Evolutionary conservation across 345 rosid genomes (phyloP).

Genomic region (Citrus unshiu): DNA sequence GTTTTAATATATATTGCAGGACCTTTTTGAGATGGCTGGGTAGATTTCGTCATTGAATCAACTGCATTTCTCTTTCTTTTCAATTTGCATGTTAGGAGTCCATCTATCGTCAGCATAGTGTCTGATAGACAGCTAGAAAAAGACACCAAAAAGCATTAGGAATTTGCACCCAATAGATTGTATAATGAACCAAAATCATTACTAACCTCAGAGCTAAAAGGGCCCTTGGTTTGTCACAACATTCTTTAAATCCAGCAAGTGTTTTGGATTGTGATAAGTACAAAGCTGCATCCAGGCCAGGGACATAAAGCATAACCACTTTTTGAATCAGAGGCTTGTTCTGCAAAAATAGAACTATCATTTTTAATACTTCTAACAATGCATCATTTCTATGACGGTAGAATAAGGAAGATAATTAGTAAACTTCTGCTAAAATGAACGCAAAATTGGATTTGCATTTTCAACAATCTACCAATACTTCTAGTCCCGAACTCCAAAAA

Average conservation of each 20-base stretch:
- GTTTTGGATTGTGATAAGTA: constrained; percentile 68
- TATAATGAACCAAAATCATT: constrained; percentile 13
- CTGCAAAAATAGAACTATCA: constrained; percentile 42
- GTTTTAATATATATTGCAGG: neutral
- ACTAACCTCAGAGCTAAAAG: constrained; percentile 84
- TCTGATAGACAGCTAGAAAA: constrained; percentile 75
- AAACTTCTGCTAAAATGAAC: neutral
- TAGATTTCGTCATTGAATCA: constrained; percentile 28
- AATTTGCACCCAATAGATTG: neutral
- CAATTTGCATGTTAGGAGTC: constrained; percentile 72
- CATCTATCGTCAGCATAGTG: constrained; percentile 73
- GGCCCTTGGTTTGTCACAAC: constrained; percentile 68
- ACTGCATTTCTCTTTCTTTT: constrained; percentile 59
- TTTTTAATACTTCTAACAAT: neutral
- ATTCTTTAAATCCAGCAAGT: constrained; percentile 62
- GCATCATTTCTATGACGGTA: neutral
- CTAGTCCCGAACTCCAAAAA: neutral
- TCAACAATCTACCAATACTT: neutral
- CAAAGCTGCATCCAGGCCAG: constrained; percentile 89
- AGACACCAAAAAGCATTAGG: constrained; percentile 24
- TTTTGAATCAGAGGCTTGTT: constrained; percentile 89
- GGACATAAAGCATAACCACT: constrained; percentile 85
- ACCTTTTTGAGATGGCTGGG: constrained; percentile 53
- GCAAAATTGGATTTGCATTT: neutral
- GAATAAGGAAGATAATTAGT: neutral